These are phyloP conservation scores for Penicillium pancosmium DNA, from an alignment of 495 filamentous ascomycete species.

Conservation along the genomic window DNA sequence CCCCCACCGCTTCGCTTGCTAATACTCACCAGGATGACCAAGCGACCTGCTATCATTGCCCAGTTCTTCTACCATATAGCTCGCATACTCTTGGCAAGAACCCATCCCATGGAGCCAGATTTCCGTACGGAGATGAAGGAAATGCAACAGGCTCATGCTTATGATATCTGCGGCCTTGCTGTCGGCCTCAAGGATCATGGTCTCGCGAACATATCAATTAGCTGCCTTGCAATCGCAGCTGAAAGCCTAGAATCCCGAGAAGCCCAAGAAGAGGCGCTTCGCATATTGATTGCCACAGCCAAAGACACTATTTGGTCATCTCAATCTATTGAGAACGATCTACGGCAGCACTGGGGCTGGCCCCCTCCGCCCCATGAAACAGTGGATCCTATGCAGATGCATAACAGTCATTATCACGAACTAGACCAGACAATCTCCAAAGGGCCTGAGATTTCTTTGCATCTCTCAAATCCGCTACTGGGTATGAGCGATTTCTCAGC, in stretches of 20 bases:
- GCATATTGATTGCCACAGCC: constrained; percentile 73
- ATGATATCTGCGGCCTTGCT: constrained; percentile 84
- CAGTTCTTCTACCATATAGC: constrained; percentile 91
- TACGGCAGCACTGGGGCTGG: constrained; percentile 83
- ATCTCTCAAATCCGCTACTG: constrained; percentile 66
- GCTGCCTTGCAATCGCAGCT: constrained; percentile 78
- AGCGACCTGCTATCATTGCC: constrained; percentile 76
- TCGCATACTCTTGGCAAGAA: constrained; percentile 77
- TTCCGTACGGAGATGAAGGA: constrained; percentile 62
- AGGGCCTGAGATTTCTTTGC: constrained; percentile 38
- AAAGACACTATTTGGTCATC: constrained; percentile 79
- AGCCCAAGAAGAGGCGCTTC: constrained; percentile 83
- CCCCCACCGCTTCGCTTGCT: constrained; percentile 13
- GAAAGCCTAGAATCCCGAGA: constrained; percentile 66
- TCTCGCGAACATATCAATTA: constrained; percentile 74
- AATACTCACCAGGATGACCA: constrained; percentile 66
- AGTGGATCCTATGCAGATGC: constrained; percentile 26
- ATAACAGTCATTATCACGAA: constrained; percentile 21
- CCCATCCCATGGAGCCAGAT: constrained; percentile 67
- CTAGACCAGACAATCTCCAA: constrained; percentile 24
- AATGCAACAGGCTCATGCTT: constrained; percentile 70
- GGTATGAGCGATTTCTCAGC: constrained; percentile 69
- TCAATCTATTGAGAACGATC: constrained; percentile 64
- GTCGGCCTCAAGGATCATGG: constrained; percentile 82
- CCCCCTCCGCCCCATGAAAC: constrained; percentile 36